A percentile compares a stretch with the other conserved stretches of the same genome.
Evolutionary conservation across 1,139 yeast genomes (phyloP).

Genomic region (Tardiomyces digboiensis): DNA sequence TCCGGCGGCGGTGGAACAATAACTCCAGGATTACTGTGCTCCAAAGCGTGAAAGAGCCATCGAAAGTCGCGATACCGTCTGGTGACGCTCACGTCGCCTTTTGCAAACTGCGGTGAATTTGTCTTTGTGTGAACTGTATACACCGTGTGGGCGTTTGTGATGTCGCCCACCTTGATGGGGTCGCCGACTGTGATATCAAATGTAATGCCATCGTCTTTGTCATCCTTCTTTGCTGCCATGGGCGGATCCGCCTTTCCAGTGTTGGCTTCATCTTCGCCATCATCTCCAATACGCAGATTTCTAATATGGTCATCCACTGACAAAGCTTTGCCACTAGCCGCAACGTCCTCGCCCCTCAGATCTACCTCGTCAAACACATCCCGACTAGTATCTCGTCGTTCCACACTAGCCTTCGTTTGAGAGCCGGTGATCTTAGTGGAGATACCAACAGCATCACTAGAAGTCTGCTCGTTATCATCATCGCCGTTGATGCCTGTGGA

Average conservation of each 20-base stretch:
- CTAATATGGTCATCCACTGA: neutral
- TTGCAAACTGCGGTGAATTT: conserved; percentile 30
- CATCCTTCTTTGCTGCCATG: conserved; percentile 6
- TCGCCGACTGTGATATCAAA: conserved; percentile 76
- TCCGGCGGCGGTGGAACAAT: conserved; percentile 97
- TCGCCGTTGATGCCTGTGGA: neutral
- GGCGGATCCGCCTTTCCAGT: conserved; percentile 8
- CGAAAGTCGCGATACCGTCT: conserved; percentile 78
- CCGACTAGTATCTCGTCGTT: too few species aligned
- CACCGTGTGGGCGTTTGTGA: conserved; percentile 82
- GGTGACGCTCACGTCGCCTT: conserved; percentile 42
- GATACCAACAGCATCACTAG: too few species aligned
- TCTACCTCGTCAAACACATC: neutral
- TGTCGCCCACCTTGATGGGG: conserved; percentile 86
- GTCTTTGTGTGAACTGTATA: conserved; percentile 64
- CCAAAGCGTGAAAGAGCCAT: conserved; percentile 84
- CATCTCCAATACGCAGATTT: neutral
- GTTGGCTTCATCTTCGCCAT: neutral
- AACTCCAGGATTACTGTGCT: conserved; percentile 78
- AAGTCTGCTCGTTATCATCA: neutral
- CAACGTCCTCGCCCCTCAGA: neutral
- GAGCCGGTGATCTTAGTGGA: too few species aligned
- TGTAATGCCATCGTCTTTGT: neutral
- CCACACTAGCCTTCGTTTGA: too few species aligned
- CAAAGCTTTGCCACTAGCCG: neutral